Evolutionary conservation across 495 filamentous ascomycete genomes (phyloP).

Genomic region (Podospora pseudoanserina): DNA sequence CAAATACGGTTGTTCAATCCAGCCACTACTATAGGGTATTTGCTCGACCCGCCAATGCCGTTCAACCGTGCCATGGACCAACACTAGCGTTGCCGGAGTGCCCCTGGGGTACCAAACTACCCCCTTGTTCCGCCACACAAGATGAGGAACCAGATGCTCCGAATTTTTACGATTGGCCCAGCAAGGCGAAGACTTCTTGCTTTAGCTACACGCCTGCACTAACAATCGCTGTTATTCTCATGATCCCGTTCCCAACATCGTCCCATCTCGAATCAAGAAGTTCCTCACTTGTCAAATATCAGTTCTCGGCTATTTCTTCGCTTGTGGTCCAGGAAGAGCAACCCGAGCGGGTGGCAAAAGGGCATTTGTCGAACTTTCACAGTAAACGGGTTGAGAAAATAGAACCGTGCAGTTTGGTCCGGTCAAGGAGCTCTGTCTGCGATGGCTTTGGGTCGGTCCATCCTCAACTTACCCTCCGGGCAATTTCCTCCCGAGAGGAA

Average conservation of each 20-base stretch:
- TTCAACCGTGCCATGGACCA: constrained; percentile 26
- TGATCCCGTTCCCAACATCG: not conserved
- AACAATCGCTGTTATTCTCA: not conserved
- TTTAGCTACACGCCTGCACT: not conserved
- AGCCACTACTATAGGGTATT: not conserved
- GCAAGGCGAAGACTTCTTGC: not conserved
- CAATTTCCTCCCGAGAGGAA: constrained; percentile 17
- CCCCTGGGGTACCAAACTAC: constrained; percentile 10
- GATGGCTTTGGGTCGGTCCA: constrained; percentile 2
- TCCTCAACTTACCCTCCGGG: constrained; percentile 17
- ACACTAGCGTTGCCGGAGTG: not conserved
- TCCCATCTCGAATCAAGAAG: not conserved
- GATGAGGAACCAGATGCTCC: constrained; percentile 9
- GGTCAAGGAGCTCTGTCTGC: not conserved
- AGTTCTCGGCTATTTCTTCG: not conserved
- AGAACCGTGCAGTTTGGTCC: not conserved
- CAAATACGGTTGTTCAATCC: not conserved
- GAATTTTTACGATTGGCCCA: constrained; percentile 5
- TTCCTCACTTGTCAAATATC: not conserved
- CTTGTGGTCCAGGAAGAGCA: not conserved
- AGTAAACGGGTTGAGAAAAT: not conserved
- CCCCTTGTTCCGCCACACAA: not conserved
- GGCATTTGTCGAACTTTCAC: not conserved
- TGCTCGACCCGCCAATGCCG: constrained; percentile 8
- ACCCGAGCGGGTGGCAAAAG: not conserved